Percentiles rank a stretch among this genome's conserved stretches.
phyloP scores from a whole-genome alignment of 495 filamentous ascomycete species.

The Chaetomidium leptoderma region DNA sequence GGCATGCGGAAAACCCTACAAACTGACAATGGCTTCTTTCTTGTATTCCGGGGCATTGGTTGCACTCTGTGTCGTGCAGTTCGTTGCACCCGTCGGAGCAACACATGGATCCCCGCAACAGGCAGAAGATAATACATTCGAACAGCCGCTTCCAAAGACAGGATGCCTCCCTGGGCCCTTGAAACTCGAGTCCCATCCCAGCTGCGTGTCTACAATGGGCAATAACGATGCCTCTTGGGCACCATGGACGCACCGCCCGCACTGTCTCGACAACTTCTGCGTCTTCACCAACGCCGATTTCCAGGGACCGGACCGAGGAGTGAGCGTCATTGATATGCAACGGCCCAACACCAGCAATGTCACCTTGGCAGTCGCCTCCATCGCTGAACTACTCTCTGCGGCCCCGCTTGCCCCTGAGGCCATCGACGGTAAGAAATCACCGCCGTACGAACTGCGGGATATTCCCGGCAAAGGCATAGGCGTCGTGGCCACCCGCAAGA shows the following conservation, averaged over 20 bases:
- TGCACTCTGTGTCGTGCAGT: background rate
- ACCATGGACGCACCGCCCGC: conserved; percentile 30
- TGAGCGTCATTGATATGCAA: conserved; percentile 27
- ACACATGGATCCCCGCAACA: background rate
- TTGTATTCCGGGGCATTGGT: background rate
- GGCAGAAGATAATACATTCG: background rate
- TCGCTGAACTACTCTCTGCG: background rate
- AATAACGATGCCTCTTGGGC: conserved; percentile 29
- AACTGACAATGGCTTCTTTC: background rate
- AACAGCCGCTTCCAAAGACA: background rate
- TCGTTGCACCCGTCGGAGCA: background rate
- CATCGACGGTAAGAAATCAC: background rate
- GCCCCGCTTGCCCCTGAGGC: conserved; percentile 12
- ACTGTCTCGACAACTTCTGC: conserved; percentile 26
- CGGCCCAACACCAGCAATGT: conserved; percentile 18
- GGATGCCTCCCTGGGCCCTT: conserved; percentile 1
- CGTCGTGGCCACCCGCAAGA: conserved; percentile 30
- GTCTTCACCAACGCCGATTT: conserved; percentile 29
- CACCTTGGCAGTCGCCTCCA: conserved; percentile 11
- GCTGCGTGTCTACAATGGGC: background rate
- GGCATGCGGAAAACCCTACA: background rate
- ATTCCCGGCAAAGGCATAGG: conserved; percentile 34
- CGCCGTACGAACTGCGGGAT: conserved; percentile 25
- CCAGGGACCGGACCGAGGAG: conserved; percentile 18
- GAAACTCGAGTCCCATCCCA: background rate